These are phyloP conservation scores for Aphanoascus verrucosus DNA, from an alignment of 2,329 filamentous ascomycete genomes.

Conservation along the genomic window DNA sequence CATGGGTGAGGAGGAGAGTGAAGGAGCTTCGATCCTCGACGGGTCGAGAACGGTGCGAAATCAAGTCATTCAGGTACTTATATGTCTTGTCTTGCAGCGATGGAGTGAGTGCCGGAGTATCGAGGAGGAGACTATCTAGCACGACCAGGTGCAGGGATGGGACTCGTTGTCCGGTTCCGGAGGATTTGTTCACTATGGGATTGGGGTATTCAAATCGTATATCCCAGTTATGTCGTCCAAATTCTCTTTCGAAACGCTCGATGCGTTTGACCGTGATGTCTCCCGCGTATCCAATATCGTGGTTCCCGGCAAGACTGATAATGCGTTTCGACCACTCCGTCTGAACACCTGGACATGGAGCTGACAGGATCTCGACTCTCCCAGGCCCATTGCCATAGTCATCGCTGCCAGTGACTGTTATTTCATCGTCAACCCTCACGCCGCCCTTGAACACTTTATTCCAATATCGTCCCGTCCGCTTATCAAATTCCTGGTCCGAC, in stretches of 20 bases:
- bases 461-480: slow-evolving; percentile 68
- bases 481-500: slow-evolving; percentile 67
- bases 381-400: slow-evolving; percentile 31
- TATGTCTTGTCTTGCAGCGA: slow-evolving; percentile 68
- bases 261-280: slow-evolving; percentile 70
- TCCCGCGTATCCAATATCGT: slow-evolving; percentile 92
- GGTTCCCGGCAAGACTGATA: slow-evolving; percentile 88
- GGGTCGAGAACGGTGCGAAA: slow-evolving; percentile 45
- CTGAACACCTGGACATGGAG: slow-evolving; percentile 34
- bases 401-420: slow-evolving; percentile 26
- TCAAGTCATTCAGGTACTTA: slow-evolving; percentile 53
- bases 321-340: slow-evolving; percentile 61
- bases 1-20: slow-evolving; percentile 81
- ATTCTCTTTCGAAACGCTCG: slow-evolving; percentile 68
- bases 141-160: slow-evolving; percentile 70
- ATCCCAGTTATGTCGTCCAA: slow-evolving; percentile 86
- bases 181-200: slow-evolving; percentile 22
- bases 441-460: slow-evolving; percentile 61
- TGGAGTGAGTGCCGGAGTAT: slow-evolving; percentile 60
- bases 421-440: slow-evolving; percentile 47
- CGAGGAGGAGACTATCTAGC: slow-evolving; percentile 88
- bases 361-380: slow-evolving; percentile 14
- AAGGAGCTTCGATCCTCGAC: slow-evolving; percentile 56
- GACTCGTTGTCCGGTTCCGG: slow-evolving; percentile 7
- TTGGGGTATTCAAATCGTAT: slow-evolving; percentile 55